A percentile compares a stretch with the other conserved stretches of the same genome.
These are phyloP conservation scores for Aphanoascus verrucosus DNA, from an alignment of 2,329 filamentous ascomycete species.

Conservation along the genomic window DNA sequence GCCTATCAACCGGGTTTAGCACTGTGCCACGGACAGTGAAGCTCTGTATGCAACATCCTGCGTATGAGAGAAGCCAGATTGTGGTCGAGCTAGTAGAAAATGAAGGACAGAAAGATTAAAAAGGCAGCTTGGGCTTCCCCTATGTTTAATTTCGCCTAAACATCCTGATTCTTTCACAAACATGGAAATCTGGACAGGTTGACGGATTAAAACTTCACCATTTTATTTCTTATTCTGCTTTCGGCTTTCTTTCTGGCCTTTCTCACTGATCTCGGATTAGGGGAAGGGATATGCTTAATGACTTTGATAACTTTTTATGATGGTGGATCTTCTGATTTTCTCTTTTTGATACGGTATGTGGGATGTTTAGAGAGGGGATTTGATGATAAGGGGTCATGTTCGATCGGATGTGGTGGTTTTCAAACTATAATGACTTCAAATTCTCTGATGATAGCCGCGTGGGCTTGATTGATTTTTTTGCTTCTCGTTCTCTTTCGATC, in stretches of 20 bases:
- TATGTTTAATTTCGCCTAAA: background rate
- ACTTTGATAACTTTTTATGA: background rate
- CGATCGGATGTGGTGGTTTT: background rate
- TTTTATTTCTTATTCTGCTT: background rate
- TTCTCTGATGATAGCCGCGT: background rate
- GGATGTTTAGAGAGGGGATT: background rate
- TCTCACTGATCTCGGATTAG: background rate
- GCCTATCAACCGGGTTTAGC: slow-evolving; percentile 24
- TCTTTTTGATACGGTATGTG: background rate
- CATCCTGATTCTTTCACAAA: background rate
- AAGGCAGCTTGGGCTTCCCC: background rate
- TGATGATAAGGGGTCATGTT: background rate
- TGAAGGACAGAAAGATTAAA: slow-evolving; percentile 57
- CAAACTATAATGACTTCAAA: background rate
- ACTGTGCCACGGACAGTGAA: slow-evolving; percentile 64
- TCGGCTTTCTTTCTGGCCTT: background rate
- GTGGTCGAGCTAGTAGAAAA: slow-evolving; percentile 89
- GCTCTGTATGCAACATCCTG: slow-evolving; percentile 89
- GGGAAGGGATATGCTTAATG: background rate
- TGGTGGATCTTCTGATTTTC: background rate
- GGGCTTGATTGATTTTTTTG: background rate
- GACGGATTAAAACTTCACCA: background rate
- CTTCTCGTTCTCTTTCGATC: background rate
- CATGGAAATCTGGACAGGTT: background rate
- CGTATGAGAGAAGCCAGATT: slow-evolving; percentile 71